Evolutionary conservation across 106 monocot species (phyloP), one percentile per base, ranked within the genome.

Genomic region (Cymbidium sinense): DNA sequence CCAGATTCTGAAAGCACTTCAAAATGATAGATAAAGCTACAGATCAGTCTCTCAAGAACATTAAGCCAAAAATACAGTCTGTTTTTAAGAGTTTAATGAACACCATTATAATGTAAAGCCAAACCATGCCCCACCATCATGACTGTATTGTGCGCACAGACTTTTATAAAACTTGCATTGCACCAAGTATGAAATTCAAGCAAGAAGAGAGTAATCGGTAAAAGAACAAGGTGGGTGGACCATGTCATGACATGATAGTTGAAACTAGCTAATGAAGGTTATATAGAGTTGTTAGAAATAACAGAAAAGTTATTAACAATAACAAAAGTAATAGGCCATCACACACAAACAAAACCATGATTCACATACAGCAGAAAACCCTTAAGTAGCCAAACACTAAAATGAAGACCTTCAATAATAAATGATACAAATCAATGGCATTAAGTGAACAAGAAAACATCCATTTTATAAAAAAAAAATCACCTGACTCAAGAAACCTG

Each of bases 401-500:
- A 47, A 58, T 58, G 2, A 23, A 58, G 58, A 58, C 11, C 58
- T 58, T 58, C 23, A 58, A 58, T 58, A 58, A 23, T 23, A 58
- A 58, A 58, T 58, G 58, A 58, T 58, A 58, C 20, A 31, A 33
- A 33, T 67, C 11, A 33, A 67, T 67, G 67, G 4, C 30, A 13
- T 67, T 33, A 33, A 67, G 33, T 18, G n/a, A 58, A 5, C 58
- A 58, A 58, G 58, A 23, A n/a, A 58, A 33, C 29, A 67, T 33
- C 33, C 29, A 67, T 67, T n/a, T 62, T 62, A 27, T 4, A 23
- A 62, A 12, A 31, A 31, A 29, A 33, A 64, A 28, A 50, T 80
- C 79, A 93, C 96, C 96, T 96, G 96, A 76, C 77, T 91, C 75
- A 96, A 84, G 77, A 98, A 98, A 79, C 79, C 90, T 65, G 86